Evolutionary conservation across 768 basidiomycete genomes (phyloP).

Genomic region (Daedalea quercina): DNA sequence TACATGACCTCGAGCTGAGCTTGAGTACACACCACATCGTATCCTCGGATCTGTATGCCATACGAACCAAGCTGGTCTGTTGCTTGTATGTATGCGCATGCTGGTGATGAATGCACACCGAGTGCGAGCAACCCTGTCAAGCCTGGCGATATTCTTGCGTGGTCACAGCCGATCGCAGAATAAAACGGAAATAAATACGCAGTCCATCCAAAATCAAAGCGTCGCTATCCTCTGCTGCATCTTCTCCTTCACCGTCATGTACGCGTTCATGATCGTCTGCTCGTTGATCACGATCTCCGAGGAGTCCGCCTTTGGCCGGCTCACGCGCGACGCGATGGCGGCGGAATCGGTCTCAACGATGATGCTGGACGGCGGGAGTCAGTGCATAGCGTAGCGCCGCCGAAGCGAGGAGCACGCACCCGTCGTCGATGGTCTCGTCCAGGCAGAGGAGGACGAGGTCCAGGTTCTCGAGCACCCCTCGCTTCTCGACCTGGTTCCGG

Average conservation of each 20-base stretch:
- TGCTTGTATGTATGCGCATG: too few relatives aligned
- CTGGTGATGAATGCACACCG: too few relatives aligned
- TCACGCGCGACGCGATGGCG: slow-evolving; percentile 93
- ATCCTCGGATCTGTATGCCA: too few relatives aligned
- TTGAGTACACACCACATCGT: too few relatives aligned
- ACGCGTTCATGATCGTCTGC: slow-evolving; percentile 90
- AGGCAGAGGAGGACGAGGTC: slow-evolving; percentile 88
- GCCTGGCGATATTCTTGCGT: too few relatives aligned
- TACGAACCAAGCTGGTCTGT: too few relatives aligned
- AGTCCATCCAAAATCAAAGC: slow-evolving; percentile 5
- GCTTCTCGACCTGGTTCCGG: slow-evolving; percentile 90
- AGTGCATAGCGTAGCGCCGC: neutral
- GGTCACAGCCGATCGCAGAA: too few relatives aligned
- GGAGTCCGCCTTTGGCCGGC: slow-evolving; percentile 86
- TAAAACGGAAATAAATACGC: neutral
- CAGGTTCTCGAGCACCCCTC: slow-evolving; percentile 89
- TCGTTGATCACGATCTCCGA: slow-evolving; percentile 98
- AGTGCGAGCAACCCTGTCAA: too few relatives aligned
- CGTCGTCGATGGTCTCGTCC: slow-evolving; percentile 97
- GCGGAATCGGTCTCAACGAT: slow-evolving; percentile 95
- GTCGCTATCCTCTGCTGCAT: slow-evolving; percentile 80
- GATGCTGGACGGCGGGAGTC: slow-evolving; percentile 45
- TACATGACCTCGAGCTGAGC: too few relatives aligned
- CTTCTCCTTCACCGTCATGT: slow-evolving; percentile 82
- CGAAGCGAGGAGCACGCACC: slow-evolving; percentile 52